These are phyloP conservation scores for Daldinia bambusicola DNA, from an alignment of 495 filamentous ascomycete species.

Conservation along the genomic window DNA sequence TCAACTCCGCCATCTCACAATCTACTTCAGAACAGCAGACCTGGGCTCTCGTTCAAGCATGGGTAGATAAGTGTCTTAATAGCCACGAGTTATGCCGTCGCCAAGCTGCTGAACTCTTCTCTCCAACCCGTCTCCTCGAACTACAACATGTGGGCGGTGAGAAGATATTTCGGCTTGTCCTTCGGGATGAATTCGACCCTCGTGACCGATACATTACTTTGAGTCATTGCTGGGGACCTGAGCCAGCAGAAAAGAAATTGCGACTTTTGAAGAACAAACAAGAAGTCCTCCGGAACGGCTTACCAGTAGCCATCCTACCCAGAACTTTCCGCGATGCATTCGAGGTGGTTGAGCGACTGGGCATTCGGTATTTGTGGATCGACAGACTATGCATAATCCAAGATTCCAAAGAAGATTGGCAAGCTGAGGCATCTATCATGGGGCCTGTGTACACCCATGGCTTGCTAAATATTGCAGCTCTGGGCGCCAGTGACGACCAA, in stretches of 20 bases:
- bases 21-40: slow-evolving; percentile 33
- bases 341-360: slow-evolving; percentile 25
- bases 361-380: slow-evolving; percentile 37
- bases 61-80: slow-evolving; percentile 34
- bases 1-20: slow-evolving; percentile 29
- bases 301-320: slow-evolving; percentile 16
- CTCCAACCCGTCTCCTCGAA: slow-evolving; percentile 37
- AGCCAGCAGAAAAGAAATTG: slow-evolving; percentile 16
- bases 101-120: slow-evolving; percentile 11
- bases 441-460: slow-evolving; percentile 26
- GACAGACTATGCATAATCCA: slow-evolving; percentile 42
- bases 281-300: neutral
- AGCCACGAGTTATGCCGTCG: slow-evolving; percentile 16
- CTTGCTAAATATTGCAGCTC: slow-evolving; percentile 29
- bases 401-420: slow-evolving; percentile 33
- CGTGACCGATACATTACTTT: slow-evolving; percentile 33
- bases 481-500: slow-evolving; percentile 27
- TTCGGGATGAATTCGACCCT: slow-evolving; percentile 27
- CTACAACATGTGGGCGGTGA: neutral
- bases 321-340: slow-evolving; percentile 34
- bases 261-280: slow-evolving; percentile 2
- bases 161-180: slow-evolving; percentile 36
- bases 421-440: slow-evolving; percentile 33
- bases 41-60: slow-evolving; percentile 31
- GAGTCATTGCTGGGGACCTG: slow-evolving; percentile 37